These are phyloP conservation scores for Chernovozyma sophiae-reginae DNA, from an alignment of 1,139 yeast genomes.

Conservation along the genomic window DNA sequence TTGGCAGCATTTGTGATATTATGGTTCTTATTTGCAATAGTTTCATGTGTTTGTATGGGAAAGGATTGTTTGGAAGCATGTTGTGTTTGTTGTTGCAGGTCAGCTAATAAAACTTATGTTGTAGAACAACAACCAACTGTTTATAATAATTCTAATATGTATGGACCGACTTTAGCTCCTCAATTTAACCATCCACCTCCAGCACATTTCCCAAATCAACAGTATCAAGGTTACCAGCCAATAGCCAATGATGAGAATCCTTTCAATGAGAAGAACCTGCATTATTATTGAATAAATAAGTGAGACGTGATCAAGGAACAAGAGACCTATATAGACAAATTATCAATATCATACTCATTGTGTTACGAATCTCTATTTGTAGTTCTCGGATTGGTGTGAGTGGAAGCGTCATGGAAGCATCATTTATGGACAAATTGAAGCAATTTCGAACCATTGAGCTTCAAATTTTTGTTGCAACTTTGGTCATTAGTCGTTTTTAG, in stretches of 20 bases:
- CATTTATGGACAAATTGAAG: too few species aligned
- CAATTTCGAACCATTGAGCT: too few species aligned
- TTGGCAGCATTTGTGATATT: constrained; percentile 45
- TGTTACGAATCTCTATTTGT: too few species aligned
- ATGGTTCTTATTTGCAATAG: constrained; percentile 42
- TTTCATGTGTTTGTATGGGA: constrained; percentile 46
- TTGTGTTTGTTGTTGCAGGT: constrained; percentile 44
- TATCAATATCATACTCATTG: too few species aligned
- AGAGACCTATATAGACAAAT: too few species aligned
- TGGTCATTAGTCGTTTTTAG: too few species aligned
- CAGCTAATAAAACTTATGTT: constrained; percentile 18
- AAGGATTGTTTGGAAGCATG: constrained; percentile 38
- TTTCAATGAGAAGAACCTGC: constrained; percentile 4
- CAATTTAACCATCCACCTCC: constrained; percentile 5
- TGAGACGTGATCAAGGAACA: too few species aligned
- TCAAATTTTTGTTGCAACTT: too few species aligned
- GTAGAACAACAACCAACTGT: constrained; percentile 12
- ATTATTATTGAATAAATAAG: too few species aligned
- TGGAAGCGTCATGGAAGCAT: too few species aligned
- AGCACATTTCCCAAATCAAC: constrained; percentile 8
- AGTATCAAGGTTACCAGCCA: constrained; percentile 7
- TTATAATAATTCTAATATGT: constrained; percentile 37
- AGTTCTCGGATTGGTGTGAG: too few species aligned
- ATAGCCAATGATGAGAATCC: constrained; percentile 5
- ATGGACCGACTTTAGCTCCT: constrained; percentile 25